These are phyloP conservation scores for Alternaria atra DNA, from an alignment of 2,329 filamentous ascomycete species.

Conservation along the genomic window DNA sequence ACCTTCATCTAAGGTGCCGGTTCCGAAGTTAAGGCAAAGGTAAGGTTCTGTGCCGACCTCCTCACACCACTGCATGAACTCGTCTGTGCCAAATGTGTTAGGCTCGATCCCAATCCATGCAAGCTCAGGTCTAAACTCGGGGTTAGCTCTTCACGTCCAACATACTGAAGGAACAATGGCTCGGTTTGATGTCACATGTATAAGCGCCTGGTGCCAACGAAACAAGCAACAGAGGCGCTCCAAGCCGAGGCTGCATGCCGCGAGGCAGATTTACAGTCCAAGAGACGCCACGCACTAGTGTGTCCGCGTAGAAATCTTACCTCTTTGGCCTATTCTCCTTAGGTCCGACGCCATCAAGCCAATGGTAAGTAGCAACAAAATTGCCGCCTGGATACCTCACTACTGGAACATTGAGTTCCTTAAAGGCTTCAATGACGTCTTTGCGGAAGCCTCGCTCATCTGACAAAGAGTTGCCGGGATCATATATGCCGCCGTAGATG, in stretches of 20 bases:
- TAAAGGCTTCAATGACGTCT: constrained; percentile 78
- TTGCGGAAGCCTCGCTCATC: constrained; percentile 79
- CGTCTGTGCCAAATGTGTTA: constrained; percentile 84
- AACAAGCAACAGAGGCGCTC: not conserved
- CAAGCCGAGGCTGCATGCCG: not conserved
- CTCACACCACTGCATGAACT: constrained; percentile 84
- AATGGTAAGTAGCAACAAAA: constrained; percentile 86
- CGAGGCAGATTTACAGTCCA: not conserved
- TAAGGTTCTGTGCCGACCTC: constrained; percentile 79
- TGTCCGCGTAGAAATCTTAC: constrained; percentile 40
- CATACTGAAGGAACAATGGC: constrained; percentile 2
- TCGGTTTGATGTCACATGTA: not conserved
- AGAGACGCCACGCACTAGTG: not conserved
- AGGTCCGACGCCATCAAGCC: constrained; percentile 82
- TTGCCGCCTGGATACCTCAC: constrained; percentile 85
- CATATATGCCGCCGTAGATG: constrained; percentile 87
- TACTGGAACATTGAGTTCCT: constrained; percentile 78
- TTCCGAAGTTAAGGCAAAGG: constrained; percentile 82
- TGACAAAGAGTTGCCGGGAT: constrained; percentile 76
- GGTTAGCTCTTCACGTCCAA: constrained; percentile 8
- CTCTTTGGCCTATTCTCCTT: constrained; percentile 70
- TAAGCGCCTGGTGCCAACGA: not conserved
- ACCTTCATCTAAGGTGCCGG: constrained; percentile 67
- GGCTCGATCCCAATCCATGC: constrained; percentile 81
- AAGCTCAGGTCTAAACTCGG: constrained; percentile 68